These are phyloP conservation scores for Kondoa malvinella DNA, from an alignment of 768 basidiomycete species.

Conservation along the genomic window DNA sequence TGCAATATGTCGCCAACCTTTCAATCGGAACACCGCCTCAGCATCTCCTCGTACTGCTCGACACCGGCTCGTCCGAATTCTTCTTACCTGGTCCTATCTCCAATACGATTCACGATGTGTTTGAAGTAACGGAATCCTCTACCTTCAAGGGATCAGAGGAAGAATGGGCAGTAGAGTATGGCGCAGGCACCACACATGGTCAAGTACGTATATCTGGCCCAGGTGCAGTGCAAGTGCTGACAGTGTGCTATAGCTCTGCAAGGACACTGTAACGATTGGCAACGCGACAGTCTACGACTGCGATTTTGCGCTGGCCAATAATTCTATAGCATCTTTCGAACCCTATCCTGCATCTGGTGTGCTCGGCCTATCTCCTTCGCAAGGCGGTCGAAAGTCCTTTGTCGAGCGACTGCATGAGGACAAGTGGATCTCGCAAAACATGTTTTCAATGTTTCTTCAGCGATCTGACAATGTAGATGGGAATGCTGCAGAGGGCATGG, in stretches of 20 bases:
- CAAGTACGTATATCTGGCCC: neutral
- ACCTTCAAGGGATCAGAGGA: neutral
- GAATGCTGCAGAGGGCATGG: neutral
- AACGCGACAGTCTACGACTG: neutral
- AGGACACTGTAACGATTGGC: neutral
- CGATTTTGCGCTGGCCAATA: neutral
- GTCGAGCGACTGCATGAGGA: neutral
- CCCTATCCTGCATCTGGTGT: neutral
- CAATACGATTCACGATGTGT: neutral
- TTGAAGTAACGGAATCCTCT: neutral
- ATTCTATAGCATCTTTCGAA: neutral
- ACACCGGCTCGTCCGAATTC: conserved; percentile 24
- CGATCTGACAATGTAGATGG: neutral
- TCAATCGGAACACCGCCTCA: conserved; percentile 23
- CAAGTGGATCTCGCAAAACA: neutral
- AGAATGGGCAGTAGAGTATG: neutral
- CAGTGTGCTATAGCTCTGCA: neutral
- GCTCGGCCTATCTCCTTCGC: neutral
- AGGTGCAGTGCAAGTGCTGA: neutral
- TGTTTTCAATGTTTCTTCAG: neutral
- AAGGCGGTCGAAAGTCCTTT: neutral
- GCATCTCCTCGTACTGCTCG: conserved; percentile 21
- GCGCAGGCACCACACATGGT: neutral
- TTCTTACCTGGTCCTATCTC: conserved; percentile 12
- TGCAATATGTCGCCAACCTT: too few relatives aligned